phyloP scores from a whole-genome alignment of 768 basidiomycete species.

The Cytidiella melzeri region DNA sequence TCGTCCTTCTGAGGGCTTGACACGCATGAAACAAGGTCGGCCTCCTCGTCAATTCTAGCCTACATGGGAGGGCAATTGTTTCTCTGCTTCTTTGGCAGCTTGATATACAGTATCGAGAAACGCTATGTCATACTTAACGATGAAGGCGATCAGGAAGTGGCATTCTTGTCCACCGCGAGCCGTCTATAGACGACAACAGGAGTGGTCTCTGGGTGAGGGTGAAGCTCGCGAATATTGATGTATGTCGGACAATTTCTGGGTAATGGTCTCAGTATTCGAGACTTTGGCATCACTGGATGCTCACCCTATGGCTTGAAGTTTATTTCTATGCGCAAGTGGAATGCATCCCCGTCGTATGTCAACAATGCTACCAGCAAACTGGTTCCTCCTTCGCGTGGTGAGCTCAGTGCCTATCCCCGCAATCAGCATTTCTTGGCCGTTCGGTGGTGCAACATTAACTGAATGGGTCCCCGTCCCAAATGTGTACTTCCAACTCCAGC shows the following conservation, averaged over 20 bases:
- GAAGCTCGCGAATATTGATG: constrained; percentile 50
- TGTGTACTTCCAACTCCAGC: constrained; percentile 32
- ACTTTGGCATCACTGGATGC: constrained; percentile 15
- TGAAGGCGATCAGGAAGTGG: constrained; percentile 45
- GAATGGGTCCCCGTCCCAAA: constrained; percentile 57
- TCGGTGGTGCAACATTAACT: constrained; percentile 23
- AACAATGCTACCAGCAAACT: constrained; percentile 47
- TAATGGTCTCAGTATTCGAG: not conserved
- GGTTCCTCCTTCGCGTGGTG: constrained; percentile 51
- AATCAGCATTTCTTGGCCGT: constrained; percentile 25
- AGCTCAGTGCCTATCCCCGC: constrained; percentile 60
- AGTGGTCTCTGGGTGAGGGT: constrained; percentile 33
- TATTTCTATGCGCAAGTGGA: constrained; percentile 39
- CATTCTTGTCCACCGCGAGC: constrained; percentile 23
- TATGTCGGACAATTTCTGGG: constrained; percentile 68
- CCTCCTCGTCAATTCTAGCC: constrained; percentile 65
- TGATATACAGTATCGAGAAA: constrained; percentile 50
- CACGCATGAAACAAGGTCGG: constrained; percentile 52
- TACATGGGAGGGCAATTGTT: constrained; percentile 46
- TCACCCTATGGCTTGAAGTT: constrained; percentile 55
- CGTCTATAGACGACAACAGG: constrained; percentile 34
- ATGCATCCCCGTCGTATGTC: constrained; percentile 25
- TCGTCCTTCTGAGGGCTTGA: constrained; percentile 40
- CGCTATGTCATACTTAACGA: constrained; percentile 44
- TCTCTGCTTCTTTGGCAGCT: constrained; percentile 32